These are phyloP conservation scores for Venturiaceae sp. DNA, from an alignment of 2,329 filamentous ascomycete genomes.

Conservation along the genomic window DNA sequence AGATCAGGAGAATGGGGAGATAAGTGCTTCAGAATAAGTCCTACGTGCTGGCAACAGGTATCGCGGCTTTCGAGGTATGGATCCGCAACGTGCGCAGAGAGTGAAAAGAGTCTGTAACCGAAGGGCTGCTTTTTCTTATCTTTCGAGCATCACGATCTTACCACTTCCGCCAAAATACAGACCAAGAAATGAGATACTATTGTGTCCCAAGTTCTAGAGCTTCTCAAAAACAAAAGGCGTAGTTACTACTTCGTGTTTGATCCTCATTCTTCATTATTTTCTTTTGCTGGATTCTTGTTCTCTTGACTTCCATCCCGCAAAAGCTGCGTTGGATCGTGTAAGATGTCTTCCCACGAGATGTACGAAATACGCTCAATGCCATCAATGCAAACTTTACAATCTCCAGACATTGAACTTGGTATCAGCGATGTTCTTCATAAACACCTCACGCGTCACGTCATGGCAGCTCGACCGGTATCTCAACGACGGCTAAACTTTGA, in stretches of 20 bases:
- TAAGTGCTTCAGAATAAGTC: not conserved
- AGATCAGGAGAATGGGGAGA: not conserved
- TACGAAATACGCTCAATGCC: not conserved
- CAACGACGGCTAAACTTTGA: constrained; percentile 47
- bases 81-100: too few relatives aligned
- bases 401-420: constrained; percentile 36
- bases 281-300: not conserved
- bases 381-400: not conserved
- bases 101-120: too few relatives aligned
- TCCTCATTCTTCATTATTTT: too few relatives aligned
- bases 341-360: not conserved
- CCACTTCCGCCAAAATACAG: too few relatives aligned
- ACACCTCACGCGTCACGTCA: constrained; percentile 40
- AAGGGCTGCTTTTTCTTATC: too few relatives aligned
- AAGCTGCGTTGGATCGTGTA: not conserved
- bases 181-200: too few relatives aligned
- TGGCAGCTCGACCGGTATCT: constrained; percentile 39
- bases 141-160: too few relatives aligned
- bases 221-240: too few relatives aligned
- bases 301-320: not conserved
- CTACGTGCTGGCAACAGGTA: too few relatives aligned
- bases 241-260: not conserved
- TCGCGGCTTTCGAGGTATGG: too few relatives aligned
- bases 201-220: too few relatives aligned
- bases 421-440: constrained; percentile 43